phyloP scores from a whole-genome alignment of 2,329 filamentous ascomycete species.

The Colletotrichum navitas region DNA sequence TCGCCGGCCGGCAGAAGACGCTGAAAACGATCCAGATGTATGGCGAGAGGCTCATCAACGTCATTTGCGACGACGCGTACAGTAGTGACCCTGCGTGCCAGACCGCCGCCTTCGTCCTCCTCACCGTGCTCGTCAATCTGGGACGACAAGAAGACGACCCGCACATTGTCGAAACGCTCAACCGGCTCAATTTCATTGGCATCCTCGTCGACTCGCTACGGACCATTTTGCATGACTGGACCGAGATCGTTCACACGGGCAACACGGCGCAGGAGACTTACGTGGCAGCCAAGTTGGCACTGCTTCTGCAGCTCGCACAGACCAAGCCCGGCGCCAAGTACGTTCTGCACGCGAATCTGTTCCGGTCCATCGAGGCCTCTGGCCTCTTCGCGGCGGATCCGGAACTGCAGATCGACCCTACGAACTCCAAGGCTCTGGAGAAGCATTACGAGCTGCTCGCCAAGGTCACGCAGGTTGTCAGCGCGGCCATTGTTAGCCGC shows the following conservation, averaged over 20 bases:
- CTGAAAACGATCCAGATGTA: slow-evolving; percentile 77
- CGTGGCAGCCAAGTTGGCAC: slow-evolving; percentile 79
- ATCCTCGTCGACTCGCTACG: slow-evolving; percentile 91
- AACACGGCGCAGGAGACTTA: slow-evolving; percentile 63
- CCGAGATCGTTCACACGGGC: slow-evolving; percentile 63
- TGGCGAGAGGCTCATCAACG: slow-evolving; percentile 85
- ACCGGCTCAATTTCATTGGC: slow-evolving; percentile 89
- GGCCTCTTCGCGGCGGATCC: slow-evolving; percentile 92
- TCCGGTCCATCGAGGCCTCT: slow-evolving; percentile 83
- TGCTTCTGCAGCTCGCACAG: slow-evolving; percentile 87
- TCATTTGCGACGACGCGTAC: slow-evolving; percentile 93
- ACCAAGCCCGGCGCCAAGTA: slow-evolving; percentile 86
- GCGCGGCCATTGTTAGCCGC: slow-evolving; percentile 82
- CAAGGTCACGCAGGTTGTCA: slow-evolving; percentile 83
- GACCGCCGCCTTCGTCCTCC: slow-evolving; percentile 86
- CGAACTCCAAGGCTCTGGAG: slow-evolving; percentile 77
- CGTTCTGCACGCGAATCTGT: slow-evolving; percentile 90
- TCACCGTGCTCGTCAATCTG: slow-evolving; percentile 81
- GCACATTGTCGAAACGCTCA: slow-evolving; percentile 82
- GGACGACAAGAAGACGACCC: slow-evolving; percentile 78
- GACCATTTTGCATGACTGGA: slow-evolving; percentile 79
- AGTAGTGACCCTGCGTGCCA: slow-evolving; percentile 85
- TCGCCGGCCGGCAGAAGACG: slow-evolving; percentile 68
- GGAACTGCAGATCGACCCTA: slow-evolving; percentile 85
- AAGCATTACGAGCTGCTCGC: slow-evolving; percentile 89